Conservation (phyloP, 257 asterid species). For the Avicennia marina region DNA sequence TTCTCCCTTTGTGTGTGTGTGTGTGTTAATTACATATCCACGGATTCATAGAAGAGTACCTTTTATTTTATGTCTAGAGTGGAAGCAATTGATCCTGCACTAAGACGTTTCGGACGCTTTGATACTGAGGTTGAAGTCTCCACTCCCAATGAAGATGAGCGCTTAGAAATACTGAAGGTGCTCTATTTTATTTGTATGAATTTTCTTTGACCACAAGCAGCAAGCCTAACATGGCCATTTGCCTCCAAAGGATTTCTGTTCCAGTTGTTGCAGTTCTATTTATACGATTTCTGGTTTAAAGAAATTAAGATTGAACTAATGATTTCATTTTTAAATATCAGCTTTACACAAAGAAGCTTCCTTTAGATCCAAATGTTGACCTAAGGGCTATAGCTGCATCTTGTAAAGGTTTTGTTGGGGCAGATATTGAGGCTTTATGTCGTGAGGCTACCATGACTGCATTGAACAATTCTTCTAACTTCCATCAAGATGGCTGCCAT, state of each 20-base stretch:
- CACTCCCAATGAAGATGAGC: conserved; percentile 79
- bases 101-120: conserved; percentile 92
- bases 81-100: conserved; percentile 88
- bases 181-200: not conserved
- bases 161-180: conserved; percentile 79
- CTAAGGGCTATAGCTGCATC: conserved; percentile 67
- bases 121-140: conserved; percentile 94
- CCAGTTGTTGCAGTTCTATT: conserved; percentile 1
- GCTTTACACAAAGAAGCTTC: conserved; percentile 80
- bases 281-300: not conserved
- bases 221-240: not conserved
- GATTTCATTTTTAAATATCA: conserved; percentile 23
- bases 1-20: no score
- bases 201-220: not conserved
- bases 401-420: conserved; percentile 97
- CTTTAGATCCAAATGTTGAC: conserved; percentile 54
- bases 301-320: conserved; percentile 1
- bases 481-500: conserved; percentile 19
- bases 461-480: conserved; percentile 37
- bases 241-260: not conserved
- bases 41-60: no score
- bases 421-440: conserved; percentile 91
- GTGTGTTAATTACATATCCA: no score
- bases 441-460: conserved; percentile 82
- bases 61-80: conserved; percentile 50